phyloP scores from a whole-genome alignment of 2,329 filamentous ascomycete species.

The Trichoderma harzianum region DNA sequence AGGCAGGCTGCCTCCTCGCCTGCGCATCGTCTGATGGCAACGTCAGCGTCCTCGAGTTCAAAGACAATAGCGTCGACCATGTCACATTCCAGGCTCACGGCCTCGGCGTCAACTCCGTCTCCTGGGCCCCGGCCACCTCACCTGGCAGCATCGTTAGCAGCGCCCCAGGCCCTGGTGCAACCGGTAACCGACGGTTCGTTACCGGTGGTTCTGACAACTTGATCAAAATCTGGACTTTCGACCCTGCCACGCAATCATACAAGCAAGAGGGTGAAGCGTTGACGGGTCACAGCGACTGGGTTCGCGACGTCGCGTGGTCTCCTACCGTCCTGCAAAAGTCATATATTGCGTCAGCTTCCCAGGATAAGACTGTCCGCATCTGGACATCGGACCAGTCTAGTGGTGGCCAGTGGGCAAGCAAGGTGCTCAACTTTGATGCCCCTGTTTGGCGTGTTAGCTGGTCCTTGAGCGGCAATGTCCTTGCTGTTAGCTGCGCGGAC shows the following conservation, averaged over 20 bases:
- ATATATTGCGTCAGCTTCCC: slow-evolving; percentile 92
- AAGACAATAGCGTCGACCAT: slow-evolving; percentile 90
- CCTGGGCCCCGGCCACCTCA: slow-evolving; percentile 83
- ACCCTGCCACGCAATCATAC: slow-evolving; percentile 58
- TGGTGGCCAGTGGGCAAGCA: slow-evolving; percentile 75
- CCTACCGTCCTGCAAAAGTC: slow-evolving; percentile 92
- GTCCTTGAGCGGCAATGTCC: slow-evolving; percentile 93
- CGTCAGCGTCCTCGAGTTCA: slow-evolving; percentile 93
- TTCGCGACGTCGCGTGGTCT: slow-evolving; percentile 95
- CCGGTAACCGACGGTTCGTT: slow-evolving; percentile 76
- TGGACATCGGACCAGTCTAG: slow-evolving; percentile 73
- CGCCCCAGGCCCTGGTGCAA: slow-evolving; percentile 55
- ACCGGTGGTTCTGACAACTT: slow-evolving; percentile 93
- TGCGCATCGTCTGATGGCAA: slow-evolving; percentile 92
- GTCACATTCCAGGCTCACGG: slow-evolving; percentile 88
- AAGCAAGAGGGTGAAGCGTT: slow-evolving; percentile 63
- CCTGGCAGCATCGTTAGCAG: slow-evolving; percentile 83
- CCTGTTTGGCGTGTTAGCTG: slow-evolving; percentile 96
- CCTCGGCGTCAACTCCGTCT: slow-evolving; percentile 91
- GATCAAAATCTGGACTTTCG: slow-evolving; percentile 90
- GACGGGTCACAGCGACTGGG: slow-evolving; percentile 89
- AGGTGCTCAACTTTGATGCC: slow-evolving; percentile 81
- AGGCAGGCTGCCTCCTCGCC: slow-evolving; percentile 89
- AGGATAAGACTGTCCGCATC: slow-evolving; percentile 96
- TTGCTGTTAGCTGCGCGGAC: slow-evolving; percentile 89